Conservation (phyloP, 2,329 filamentous ascomycete genomes). For the Akanthomyces muscarius region DNA sequence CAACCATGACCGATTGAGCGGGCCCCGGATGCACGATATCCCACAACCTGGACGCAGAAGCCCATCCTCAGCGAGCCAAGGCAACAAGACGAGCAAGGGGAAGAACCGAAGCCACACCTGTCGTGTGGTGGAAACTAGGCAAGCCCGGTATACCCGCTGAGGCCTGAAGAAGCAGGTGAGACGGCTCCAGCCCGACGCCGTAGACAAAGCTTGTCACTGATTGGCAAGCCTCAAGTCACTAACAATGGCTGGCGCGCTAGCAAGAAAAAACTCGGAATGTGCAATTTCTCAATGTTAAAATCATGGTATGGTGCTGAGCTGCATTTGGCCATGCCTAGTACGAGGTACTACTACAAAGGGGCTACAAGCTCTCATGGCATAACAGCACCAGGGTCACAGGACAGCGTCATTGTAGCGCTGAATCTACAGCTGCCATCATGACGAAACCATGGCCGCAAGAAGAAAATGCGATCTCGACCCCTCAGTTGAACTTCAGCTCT, state of each 20-base stretch:
- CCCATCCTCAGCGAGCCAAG: conserved; percentile 5
- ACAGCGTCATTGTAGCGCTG: background rate
- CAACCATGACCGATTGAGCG: conserved; percentile 13
- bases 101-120: conserved; percentile 6
- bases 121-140: conserved; percentile 9
- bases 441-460: background rate
- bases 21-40: conserved; percentile 13
- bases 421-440: background rate
- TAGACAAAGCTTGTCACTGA: background rate
- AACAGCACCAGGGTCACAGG: background rate
- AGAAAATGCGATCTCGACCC: background rate
- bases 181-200: background rate
- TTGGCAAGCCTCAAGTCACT: conserved; percentile 4
- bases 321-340: too few relatives aligned
- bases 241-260: background rate
- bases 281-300: background rate
- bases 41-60: background rate
- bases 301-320: too few relatives aligned
- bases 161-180: conserved; percentile 5
- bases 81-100: background rate
- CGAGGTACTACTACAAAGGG: background rate
- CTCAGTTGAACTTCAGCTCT: background rate
- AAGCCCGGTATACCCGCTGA: background rate
- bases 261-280: background rate
- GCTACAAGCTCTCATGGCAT: background rate